Conservation (phyloP, 148 eudicot genomes). For the Polygonum aviculare region DNA sequence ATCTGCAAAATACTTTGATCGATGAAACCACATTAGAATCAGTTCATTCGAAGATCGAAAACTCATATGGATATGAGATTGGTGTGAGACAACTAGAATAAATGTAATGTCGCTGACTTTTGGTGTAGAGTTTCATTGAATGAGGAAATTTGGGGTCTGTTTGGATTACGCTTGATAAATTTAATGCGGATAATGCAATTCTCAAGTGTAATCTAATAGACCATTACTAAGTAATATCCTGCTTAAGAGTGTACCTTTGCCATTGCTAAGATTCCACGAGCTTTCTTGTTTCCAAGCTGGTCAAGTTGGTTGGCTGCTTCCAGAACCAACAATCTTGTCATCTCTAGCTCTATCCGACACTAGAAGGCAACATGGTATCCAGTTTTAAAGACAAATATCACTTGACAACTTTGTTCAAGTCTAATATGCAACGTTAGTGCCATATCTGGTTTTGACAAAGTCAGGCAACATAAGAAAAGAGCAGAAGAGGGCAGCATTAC, state of each 20-base stretch:
- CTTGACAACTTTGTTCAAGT: background rate
- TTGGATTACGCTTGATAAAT: no score
- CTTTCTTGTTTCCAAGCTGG: constrained; percentile 83
- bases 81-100: background rate
- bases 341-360: constrained; percentile 89
- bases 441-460: background rate
- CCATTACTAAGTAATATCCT: background rate
- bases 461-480: background rate
- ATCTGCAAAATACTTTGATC: no score
- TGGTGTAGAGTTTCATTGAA: background rate
- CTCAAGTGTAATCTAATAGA: background rate
- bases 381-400: background rate
- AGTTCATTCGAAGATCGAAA: background rate
- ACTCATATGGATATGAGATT: background rate
- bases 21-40: background rate
- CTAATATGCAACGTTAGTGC: background rate
- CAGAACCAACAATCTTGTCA: constrained; percentile 73
- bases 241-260: constrained; percentile 57
- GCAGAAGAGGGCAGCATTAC: constrained; percentile 16
- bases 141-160: no score
- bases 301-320: constrained; percentile 98
- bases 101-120: background rate
- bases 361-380: constrained; percentile 21
- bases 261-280: constrained; percentile 91
- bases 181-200: no score